Base-by-base conservation (phyloP, 352 stramenopile species). In the Phytophthora uliginosa region DNA sequence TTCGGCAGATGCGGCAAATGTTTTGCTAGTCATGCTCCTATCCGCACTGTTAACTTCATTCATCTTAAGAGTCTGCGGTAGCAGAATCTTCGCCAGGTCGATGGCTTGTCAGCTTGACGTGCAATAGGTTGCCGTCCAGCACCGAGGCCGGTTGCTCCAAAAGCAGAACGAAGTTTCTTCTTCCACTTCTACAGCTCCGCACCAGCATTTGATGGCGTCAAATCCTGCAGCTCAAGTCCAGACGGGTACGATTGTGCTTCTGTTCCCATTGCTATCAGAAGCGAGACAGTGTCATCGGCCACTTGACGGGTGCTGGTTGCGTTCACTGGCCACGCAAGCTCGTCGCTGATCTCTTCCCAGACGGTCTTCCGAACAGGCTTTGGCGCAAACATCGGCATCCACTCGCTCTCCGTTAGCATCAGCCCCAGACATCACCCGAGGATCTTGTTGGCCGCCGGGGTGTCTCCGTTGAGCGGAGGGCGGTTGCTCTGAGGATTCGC, bases 261-360 rank as follows among this genome's bases (percentile, higher is more conserved):
- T 6, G 10, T n/a, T 3, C 47, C 59, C 59, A 66, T 58, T 7
- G 45, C n/a, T 4, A 8, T 50, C 4, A 66, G 31, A 2, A 58
- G 22, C 6, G 20, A 38, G 13, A 66, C 59, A 9, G 10, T 66
- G 20, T 66, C 59, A 2, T 26, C 26, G 18, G 47, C 59, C 0
- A 58, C 59, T 38, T 66, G 59, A 4, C n/a, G 45, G 22, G 28
- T 51, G 47, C 47, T 66, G 3, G 45, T 58, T 33, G 26, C 51
- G 7, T 50, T 58, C 7, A 58, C 31, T 4, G 47, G 59, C 1
- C 18, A 42, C 1, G 28, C 26, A 0, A 64, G 18, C 22, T 64
- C 18, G 6, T 22, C 18, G 1, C 26, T 36, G 2, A 66, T 4
- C 9, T 52, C 59, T 10, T 28, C 20, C 59, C 47, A 52, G 2